Percentiles rank a stretch among this genome's conserved stretches.
Evolutionary conservation across 1,284 basidiomycete species (phyloP).

Genomic region (Ceratobasidium sp.): DNA sequence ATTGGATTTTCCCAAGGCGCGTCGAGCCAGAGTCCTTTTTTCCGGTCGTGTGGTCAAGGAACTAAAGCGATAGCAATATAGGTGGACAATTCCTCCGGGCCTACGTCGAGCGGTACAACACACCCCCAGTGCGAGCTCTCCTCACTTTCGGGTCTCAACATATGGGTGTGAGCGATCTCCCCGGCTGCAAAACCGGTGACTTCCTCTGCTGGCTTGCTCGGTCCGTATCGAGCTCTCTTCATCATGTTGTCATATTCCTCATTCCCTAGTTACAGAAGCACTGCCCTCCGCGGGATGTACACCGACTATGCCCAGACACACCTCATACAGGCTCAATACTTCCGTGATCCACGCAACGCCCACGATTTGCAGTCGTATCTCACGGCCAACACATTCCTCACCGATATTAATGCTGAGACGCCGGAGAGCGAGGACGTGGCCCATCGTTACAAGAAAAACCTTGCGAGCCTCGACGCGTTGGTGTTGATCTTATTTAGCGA

Average conservation of each 20-base stretch:
- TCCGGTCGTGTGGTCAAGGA: not conserved
- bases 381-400: conserved; percentile 75
- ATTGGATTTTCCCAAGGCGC: conserved; percentile 94
- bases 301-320: conserved; percentile 85
- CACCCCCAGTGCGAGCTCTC: conserved; percentile 83
- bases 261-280: not conserved
- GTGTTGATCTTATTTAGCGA: conserved; percentile 76
- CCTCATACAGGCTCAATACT: conserved; percentile 94
- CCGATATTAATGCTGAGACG: conserved; percentile 82
- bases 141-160: conserved; percentile 91
- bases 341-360: conserved; percentile 80
- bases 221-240: conserved; percentile 56
- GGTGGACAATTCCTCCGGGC: conserved; percentile 92
- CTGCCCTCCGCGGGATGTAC: conserved; percentile 83
- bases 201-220: conserved; percentile 83
- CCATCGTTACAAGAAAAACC: conserved; percentile 66
- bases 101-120: conserved; percentile 88
- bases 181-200: conserved; percentile 77
- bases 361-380: conserved; percentile 74
- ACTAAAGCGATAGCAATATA: conserved; percentile 45
- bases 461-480: conserved; percentile 69
- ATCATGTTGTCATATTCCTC: not conserved
- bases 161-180: conserved; percentile 88
- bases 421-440: conserved; percentile 67
- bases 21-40: conserved; percentile 25